These are phyloP conservation scores for Echites panduratus DNA, from an alignment of 257 asterid genomes.

Conservation along the genomic window DNA sequence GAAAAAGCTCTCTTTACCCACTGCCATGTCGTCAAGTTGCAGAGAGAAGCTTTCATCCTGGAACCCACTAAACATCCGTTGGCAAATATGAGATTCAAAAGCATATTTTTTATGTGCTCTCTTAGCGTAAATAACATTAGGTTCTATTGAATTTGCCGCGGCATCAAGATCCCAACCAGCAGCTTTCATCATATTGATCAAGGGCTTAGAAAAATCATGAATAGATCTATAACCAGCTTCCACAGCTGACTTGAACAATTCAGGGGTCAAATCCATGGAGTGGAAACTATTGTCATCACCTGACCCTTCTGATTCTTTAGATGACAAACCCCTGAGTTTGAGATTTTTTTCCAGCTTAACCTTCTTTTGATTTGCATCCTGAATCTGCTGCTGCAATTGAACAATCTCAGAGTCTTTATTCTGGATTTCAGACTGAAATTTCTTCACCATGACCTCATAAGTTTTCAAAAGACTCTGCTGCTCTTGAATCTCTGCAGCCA, in stretches of 20 bases:
- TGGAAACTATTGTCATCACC: conserved; percentile 44
- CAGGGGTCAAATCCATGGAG: conserved; percentile 60
- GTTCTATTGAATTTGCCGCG: conserved; percentile 89
- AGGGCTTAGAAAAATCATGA: conserved; percentile 94
- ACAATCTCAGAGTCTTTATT: conserved; percentile 82
- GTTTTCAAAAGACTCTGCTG: conserved; percentile 95
- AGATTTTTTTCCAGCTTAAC: conserved; percentile 91
- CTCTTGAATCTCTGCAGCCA: conserved; percentile 97
- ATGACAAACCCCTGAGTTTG: conserved; percentile 87
- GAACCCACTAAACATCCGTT: conserved; percentile 84
- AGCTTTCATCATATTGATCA: conserved; percentile 99
- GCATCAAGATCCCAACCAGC: conserved; percentile 99
- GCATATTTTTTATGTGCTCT: conserved; percentile 98
- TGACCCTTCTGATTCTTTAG: conserved; percentile 69
- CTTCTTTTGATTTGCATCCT: conserved; percentile 83
- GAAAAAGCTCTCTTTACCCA: conserved; percentile 46
- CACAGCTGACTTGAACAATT: conserved; percentile 64
- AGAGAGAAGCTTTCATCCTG: conserved; percentile 71
- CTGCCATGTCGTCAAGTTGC: conserved; percentile 32
- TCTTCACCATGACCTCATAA: conserved; percentile 96
- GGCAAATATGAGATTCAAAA: conserved; percentile 93
- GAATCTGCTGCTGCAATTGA: conserved; percentile 88
- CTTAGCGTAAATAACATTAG: conserved; percentile 63
- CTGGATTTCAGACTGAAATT: conserved; percentile 98
- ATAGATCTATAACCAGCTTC: conserved; percentile 79